Evolutionary conservation across 2,329 filamentous ascomycete species (phyloP).

Genomic region (Ampelomyces quisqualis): DNA sequence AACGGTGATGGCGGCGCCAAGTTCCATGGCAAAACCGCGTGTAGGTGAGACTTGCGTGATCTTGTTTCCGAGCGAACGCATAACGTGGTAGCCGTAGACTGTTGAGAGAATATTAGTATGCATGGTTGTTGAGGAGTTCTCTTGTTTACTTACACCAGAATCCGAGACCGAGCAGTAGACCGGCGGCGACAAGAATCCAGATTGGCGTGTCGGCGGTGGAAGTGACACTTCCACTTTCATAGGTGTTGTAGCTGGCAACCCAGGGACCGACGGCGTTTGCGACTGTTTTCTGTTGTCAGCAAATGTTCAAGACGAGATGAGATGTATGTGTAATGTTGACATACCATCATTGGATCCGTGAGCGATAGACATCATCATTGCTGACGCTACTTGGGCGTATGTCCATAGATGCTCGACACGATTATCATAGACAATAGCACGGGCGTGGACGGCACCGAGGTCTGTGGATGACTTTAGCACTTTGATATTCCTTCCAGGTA

Average conservation of each 20-base stretch:
- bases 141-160: constrained; percentile 48
- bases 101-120: constrained; percentile 58
- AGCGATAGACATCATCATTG: constrained; percentile 43
- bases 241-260: constrained; percentile 29
- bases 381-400: constrained; percentile 53
- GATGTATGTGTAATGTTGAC: too few species aligned
- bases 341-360: constrained; percentile 69
- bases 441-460: constrained; percentile 39
- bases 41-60: constrained; percentile 66
- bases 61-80: constrained; percentile 64
- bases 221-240: constrained; percentile 60
- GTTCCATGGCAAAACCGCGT: constrained; percentile 67
- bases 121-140: too few species aligned
- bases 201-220: constrained; percentile 65
- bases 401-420: constrained; percentile 36
- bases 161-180: constrained; percentile 60
- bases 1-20: constrained; percentile 73
- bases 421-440: constrained; percentile 34
- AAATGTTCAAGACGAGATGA: too few species aligned
- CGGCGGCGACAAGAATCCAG: constrained; percentile 69
- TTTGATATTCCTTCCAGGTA: too few species aligned
- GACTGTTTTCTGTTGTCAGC: too few species aligned
- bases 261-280: constrained; percentile 31
- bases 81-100: constrained; percentile 49
- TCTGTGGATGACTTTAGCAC: constrained; percentile 4